Percentiles rank a stretch among this genome's conserved stretches.
phyloP scores from a whole-genome alignment of 2,329 filamentous ascomycete species.

The Mariannaea elegans region DNA sequence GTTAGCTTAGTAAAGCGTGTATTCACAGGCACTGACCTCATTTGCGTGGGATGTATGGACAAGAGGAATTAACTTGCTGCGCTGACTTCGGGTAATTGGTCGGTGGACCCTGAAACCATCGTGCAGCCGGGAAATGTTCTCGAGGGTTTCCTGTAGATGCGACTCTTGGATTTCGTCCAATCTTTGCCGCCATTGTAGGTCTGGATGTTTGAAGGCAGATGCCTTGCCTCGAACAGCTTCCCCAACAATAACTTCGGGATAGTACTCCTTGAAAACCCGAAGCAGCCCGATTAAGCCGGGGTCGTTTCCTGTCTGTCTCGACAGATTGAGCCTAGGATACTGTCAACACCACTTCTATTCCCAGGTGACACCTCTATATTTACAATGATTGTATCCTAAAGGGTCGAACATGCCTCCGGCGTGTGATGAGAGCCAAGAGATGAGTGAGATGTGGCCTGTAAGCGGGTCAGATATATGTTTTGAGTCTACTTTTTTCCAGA shows the following conservation, averaged over 20 bases:
- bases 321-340: constrained; percentile 60
- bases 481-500: neutral
- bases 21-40: constrained; percentile 59
- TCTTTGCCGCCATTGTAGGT: constrained; percentile 76
- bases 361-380: neutral
- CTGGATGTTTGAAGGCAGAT: constrained; percentile 76
- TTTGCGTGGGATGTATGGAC: constrained; percentile 79
- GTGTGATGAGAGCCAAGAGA: constrained; percentile 79
- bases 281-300: constrained; percentile 77
- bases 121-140: constrained; percentile 45
- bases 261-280: constrained; percentile 89
- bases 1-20: constrained; percentile 14
- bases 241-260: constrained; percentile 85
- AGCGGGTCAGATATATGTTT: constrained; percentile 29
- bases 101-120: constrained; percentile 71
- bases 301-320: constrained; percentile 74
- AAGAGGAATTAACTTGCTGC: constrained; percentile 64
- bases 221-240: constrained; percentile 69
- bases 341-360: constrained; percentile 11
- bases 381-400: constrained; percentile 83
- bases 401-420: constrained; percentile 83
- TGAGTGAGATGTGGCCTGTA: constrained; percentile 72
- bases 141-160: constrained; percentile 58
- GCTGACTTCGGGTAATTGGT: constrained; percentile 43
- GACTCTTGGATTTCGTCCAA: constrained; percentile 73